Percentiles rank a stretch among this genome's conserved stretches.
Evolutionary conservation across 768 basidiomycete species (phyloP).

Genomic region (Saitozyma sp.): DNA sequence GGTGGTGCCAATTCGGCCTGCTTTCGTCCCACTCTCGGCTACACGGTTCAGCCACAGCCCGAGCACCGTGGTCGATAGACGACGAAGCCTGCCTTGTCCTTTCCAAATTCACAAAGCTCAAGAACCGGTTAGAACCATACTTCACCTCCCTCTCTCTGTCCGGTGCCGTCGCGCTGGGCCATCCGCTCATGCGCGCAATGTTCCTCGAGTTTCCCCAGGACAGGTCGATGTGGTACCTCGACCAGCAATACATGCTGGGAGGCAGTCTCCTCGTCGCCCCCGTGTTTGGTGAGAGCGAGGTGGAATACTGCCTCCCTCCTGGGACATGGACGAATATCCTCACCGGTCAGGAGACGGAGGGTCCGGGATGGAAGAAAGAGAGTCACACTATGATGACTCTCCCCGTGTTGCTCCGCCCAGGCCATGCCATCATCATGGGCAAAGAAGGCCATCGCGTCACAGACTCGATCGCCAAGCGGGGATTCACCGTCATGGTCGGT

Average conservation of each 20-base stretch:
- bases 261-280: not conserved
- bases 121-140: conserved; percentile 12
- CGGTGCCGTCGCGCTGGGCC: not conserved
- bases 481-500: conserved; percentile 8
- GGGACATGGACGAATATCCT: conserved; percentile 8
- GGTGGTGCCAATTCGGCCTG: conserved; percentile 20
- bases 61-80: conserved; percentile 14
- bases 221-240: conserved; percentile 2
- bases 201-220: conserved; percentile 17
- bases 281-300: not conserved
- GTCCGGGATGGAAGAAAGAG: not conserved
- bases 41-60: conserved; percentile 10
- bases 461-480: conserved; percentile 3
- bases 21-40: conserved; percentile 18
- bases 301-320: not conserved
- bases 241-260: conserved; percentile 19
- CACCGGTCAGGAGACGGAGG: conserved; percentile 2
- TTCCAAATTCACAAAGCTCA: conserved; percentile 15
- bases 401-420: too few relatives aligned
- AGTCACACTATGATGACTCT: too few relatives aligned
- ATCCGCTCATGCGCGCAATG: conserved; percentile 14
- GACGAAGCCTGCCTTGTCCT: conserved; percentile 11
- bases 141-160: conserved; percentile 6
- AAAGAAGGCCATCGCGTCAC: too few relatives aligned
- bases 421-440: too few relatives aligned